Conservation (phyloP, 75 land plant species). For the Selaginella moellendorffii region DNA sequence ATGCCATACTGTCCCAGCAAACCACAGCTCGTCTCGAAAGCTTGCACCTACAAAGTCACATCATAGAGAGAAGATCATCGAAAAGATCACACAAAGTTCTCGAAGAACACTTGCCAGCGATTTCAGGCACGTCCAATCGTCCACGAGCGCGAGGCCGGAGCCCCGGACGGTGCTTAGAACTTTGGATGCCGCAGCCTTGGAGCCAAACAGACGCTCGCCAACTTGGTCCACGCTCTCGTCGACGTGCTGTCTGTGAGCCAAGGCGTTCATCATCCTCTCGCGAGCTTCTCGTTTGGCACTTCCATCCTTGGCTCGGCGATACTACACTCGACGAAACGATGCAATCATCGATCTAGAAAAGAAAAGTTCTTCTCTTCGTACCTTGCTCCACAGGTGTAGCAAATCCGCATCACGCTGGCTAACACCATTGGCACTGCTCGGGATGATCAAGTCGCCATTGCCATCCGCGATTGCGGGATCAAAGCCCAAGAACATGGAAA, state of each 20-base stretch:
- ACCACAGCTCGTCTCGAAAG: slow-evolving; percentile 59
- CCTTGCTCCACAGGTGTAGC: slow-evolving; percentile 60
- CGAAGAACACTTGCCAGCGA: slow-evolving; percentile 33
- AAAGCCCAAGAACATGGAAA: slow-evolving; percentile 61
- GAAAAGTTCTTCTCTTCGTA: no score
- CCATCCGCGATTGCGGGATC: slow-evolving; percentile 52
- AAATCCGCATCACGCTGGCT: slow-evolving; percentile 91
- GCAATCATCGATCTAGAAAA: background rate
- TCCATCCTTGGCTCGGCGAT: slow-evolving; percentile 26
- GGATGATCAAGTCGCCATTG: slow-evolving; percentile 17
- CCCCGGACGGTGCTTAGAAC: slow-evolving; percentile 21
- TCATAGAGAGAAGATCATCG: background rate
- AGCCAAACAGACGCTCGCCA: slow-evolving; percentile 55
- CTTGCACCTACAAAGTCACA: slow-evolving; percentile 25
- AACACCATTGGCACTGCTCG: slow-evolving; percentile 15
- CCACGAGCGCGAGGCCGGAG: slow-evolving; percentile 51
- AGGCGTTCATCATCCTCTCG: slow-evolving; percentile 33
- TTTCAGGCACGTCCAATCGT: slow-evolving; percentile 87
- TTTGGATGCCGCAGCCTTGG: slow-evolving; percentile 19
- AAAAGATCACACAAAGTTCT: no score
- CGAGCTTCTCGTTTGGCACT: slow-evolving; percentile 26
- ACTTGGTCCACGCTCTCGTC: slow-evolving; percentile 53
- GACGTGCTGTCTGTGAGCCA: slow-evolving; percentile 49
- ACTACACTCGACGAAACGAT: slow-evolving; percentile 24
- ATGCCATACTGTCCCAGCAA: slow-evolving; percentile 66